Evolutionary conservation across 495 filamentous ascomycete genomes (phyloP), one percentile per base, ranked within the genome.

Genomic region (Penicillium coffeae): DNA sequence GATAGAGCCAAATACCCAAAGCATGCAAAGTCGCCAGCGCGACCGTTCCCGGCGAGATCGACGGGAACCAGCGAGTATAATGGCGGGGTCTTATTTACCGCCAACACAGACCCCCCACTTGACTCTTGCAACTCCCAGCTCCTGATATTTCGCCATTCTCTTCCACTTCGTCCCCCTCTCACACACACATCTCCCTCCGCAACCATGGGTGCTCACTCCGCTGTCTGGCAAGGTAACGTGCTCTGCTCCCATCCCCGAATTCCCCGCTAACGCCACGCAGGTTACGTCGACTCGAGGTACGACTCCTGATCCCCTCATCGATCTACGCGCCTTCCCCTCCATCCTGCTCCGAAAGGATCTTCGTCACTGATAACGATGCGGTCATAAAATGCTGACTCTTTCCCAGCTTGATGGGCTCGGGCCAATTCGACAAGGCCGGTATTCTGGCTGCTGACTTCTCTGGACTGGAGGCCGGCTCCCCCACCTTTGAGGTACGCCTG

Each of bases 341-440:
- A 30, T 45, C 39, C 49, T 7, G 30, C 42, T 18, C 15, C 1
- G 27, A 35, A 14, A 41, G 32, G 25, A 18, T 51, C 37, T 51
- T 51, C 41, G 41, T 41, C 34, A 21, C 46, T 47, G 13, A 37
- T 40, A 37, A 33, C 40, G 40, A 48, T 39, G 5, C 33, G 13
- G n/a, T n/a, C n/a, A n/a, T n/a, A n/a, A n/a, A n/a, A 45, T 56
- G 25, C 56, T 64, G 50, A 61, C 55, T 33, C 21, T 37, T 44
- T 41, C 43, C 22, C 50, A 91, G 91, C 81, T 81, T 97, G 55
- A 80, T 97, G 62, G 88, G 79, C 72, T 83, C 78, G 55, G 83
- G 83, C 59, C 86, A 93, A 68, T 72, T 96, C 69, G 87, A 93
- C 76, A 84, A 87, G 72, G 93, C 82, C 58, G 88, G 87, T 62